Conservation (phyloP, 2,329 filamentous ascomycete genomes). For the Kalaharituber pfeilii region DNA sequence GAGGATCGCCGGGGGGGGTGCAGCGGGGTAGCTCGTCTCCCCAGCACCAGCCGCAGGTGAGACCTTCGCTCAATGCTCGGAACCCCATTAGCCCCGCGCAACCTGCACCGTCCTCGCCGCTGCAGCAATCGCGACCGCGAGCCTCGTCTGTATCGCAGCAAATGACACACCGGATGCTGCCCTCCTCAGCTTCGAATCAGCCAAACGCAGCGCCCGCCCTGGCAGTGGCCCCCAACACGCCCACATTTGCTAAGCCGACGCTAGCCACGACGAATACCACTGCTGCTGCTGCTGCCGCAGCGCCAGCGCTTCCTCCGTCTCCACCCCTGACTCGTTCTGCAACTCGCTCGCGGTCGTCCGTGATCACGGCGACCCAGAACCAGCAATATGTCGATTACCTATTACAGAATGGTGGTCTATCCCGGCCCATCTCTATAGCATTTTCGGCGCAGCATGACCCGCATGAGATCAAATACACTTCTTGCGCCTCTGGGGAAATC, state of each 20-base stretch:
- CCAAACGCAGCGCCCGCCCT: not conserved
- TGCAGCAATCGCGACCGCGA: not conserved
- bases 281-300: not conserved
- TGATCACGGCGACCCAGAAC: not conserved
- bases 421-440: not conserved
- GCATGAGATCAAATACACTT: not conserved
- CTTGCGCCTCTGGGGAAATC: not conserved
- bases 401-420: not conserved
- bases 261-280: not conserved
- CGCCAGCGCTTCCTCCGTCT: not conserved
- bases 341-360: not conserved
- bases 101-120: not conserved
- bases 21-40: not conserved
- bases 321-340: not conserved
- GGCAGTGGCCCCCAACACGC: not conserved
- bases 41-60: not conserved
- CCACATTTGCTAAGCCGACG: not conserved
- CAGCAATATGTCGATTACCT: conserved; percentile 2
- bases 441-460: not conserved
- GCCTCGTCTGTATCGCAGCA: not conserved
- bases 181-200: not conserved
- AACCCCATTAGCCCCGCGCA: not conserved
- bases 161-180: not conserved
- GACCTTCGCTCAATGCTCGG: not conserved
- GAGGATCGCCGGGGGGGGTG: not conserved